These are phyloP conservation scores for Parafenestella ontariensis DNA, from an alignment of 2,329 filamentous ascomycete genomes.

Conservation along the genomic window DNA sequence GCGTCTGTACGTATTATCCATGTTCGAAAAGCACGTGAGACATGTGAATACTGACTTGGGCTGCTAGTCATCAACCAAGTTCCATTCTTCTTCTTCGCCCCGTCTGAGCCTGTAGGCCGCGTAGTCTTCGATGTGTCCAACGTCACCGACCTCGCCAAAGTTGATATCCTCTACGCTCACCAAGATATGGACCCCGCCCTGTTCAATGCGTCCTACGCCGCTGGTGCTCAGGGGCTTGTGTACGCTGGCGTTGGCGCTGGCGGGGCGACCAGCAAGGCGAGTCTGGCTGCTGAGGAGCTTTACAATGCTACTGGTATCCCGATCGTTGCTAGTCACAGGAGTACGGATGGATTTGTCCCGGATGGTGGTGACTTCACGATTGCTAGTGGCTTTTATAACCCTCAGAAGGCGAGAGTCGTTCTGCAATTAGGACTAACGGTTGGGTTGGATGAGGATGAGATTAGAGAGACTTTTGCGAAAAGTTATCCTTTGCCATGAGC, in stretches of 20 bases:
- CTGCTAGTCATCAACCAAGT: constrained; percentile 59
- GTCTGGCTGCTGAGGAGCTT: constrained; percentile 51
- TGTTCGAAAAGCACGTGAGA: not conserved
- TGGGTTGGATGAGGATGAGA: constrained; percentile 52
- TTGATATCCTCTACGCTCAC: constrained; percentile 65
- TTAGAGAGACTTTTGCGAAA: constrained; percentile 48
- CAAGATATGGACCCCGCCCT: constrained; percentile 60
- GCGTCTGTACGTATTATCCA: constrained; percentile 46
- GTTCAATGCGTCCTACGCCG: constrained; percentile 57
- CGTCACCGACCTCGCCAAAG: constrained; percentile 60
- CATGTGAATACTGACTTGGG: not conserved
- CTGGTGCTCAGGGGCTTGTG: constrained; percentile 63
- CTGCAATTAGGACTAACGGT: constrained; percentile 50
- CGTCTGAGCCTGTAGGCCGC: constrained; percentile 54
- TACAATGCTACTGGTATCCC: constrained; percentile 57
- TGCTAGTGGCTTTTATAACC: constrained; percentile 62
- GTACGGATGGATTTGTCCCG: constrained; percentile 62
- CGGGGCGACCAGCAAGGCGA: constrained; percentile 46
- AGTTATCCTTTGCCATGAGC: constrained; percentile 35
- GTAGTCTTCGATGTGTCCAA: constrained; percentile 49
- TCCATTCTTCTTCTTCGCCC: constrained; percentile 66
- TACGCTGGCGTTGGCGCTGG: constrained; percentile 64
- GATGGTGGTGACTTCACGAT: constrained; percentile 42
- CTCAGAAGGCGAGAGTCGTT: constrained; percentile 63
- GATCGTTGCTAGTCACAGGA: constrained; percentile 60